Base-by-base conservation (phyloP, 1,284 basidiomycete genomes). In the Cerrena zonata region DNA sequence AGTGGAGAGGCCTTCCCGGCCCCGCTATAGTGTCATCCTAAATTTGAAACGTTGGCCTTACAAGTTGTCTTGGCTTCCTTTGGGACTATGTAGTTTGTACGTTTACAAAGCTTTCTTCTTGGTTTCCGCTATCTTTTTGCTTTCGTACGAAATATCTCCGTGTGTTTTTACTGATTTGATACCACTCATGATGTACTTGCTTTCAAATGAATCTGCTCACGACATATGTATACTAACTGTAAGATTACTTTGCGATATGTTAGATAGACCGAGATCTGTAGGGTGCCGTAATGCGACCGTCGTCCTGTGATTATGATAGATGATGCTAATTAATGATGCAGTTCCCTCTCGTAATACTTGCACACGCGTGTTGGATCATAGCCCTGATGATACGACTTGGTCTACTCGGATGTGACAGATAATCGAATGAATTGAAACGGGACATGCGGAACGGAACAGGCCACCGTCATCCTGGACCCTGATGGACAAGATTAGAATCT, bases 1-100 rank as follows among this genome's bases (percentile, higher is more conserved):
- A 69, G 68, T 69, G 67, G 67, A 59, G 67, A 51, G 63, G 58
- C 45, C 60, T 69, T 51, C 68, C 68, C 49, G 68, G 68, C 47
- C 68, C 65, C 26, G 67, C 67, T 18, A 65, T 66, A 51, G 58
- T 62, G 15, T 62, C 61, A 21, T 60, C 64, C 58, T 55, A 21
- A 60, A 56, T 45, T 58, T 65, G 40, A 62, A 54, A 62, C 39
- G n/a, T 30, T 42, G 24, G 37, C 21, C 24, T 21, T 37, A 36
- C 37, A 42, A 15, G 7, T 27, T 13, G 41, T 49, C 47, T 34
- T 45, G 47, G 21, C 24, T 45, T 21, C 18, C 7, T 41, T 36
- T 41, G 39, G 41, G 45, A 42, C 45, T 45, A 50, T 42, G 39
- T 48, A 52, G 47, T 15, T 19, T 38, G 26, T 47, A 34, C 47